Conservation (phyloP, 2,329 filamentous ascomycete genomes). For the Claviceps digitariae region DNA sequence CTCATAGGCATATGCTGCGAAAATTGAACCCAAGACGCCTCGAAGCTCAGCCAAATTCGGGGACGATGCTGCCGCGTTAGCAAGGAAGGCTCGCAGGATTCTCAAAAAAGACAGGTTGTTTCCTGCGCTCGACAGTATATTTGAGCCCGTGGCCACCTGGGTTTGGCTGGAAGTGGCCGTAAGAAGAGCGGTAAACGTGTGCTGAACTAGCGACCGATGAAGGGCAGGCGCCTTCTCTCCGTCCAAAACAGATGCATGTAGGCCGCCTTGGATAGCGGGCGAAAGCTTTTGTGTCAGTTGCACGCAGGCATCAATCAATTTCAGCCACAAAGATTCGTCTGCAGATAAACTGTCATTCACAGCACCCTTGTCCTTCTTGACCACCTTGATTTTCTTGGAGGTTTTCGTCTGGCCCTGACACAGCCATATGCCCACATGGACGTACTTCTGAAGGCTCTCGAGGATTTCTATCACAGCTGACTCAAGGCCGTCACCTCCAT, state of each 20-base stretch:
- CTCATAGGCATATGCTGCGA: conserved; percentile 91
- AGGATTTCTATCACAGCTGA: conserved; percentile 62
- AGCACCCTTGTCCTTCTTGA: conserved; percentile 36
- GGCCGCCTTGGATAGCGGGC: conserved; percentile 31
- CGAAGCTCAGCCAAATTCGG: conserved; percentile 81
- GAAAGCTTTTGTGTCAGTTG: conserved; percentile 52
- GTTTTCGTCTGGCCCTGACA: conserved; percentile 74
- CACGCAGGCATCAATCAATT: conserved; percentile 46
- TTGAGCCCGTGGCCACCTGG: conserved; percentile 18
- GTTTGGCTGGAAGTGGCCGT: conserved; percentile 51
- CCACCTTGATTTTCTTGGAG: conserved; percentile 28
- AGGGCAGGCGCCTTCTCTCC: conserved; percentile 48
- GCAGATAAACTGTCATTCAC: conserved; percentile 31
- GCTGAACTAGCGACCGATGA: conserved; percentile 71
- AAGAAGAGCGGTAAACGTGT: conserved; percentile 78
- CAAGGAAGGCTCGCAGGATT: conserved; percentile 78
- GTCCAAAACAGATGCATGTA: conserved; percentile 27
- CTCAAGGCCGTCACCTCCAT: conserved; percentile 31
- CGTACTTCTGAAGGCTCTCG: conserved; percentile 72
- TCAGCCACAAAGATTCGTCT: conserved; percentile 46
- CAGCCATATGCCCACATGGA: conserved; percentile 87
- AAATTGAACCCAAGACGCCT: conserved; percentile 74
- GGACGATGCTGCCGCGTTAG: conserved; percentile 65
- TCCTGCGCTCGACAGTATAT: conserved; percentile 24
- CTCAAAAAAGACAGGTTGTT: conserved; percentile 68